Evolutionary conservation across 805 yeast genomes (phyloP).

Genomic region (Jamesozyma spencerorum): DNA sequence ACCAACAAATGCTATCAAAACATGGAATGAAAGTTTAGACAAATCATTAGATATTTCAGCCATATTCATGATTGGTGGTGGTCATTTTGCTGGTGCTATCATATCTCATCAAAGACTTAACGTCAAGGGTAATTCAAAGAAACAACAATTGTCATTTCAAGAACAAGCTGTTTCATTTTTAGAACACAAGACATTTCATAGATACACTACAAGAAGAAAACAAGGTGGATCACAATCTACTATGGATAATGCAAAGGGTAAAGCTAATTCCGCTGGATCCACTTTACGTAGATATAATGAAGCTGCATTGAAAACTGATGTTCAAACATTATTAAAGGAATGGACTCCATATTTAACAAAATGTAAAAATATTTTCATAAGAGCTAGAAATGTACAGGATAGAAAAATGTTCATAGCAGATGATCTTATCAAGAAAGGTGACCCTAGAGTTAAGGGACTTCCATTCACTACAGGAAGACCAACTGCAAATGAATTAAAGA

Average conservation of each 20-base stretch:
- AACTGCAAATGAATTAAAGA: slow-evolving; percentile 66
- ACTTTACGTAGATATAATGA: slow-evolving; percentile 84
- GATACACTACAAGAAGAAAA: slow-evolving; percentile 92
- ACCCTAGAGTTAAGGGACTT: slow-evolving; percentile 54
- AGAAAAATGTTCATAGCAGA: slow-evolving; percentile 56
- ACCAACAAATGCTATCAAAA: slow-evolving; percentile 43
- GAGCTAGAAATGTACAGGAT: slow-evolving; percentile 71
- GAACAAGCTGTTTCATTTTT: slow-evolving; percentile 58
- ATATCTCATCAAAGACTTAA: slow-evolving; percentile 58
- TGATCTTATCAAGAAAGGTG: slow-evolving; percentile 42
- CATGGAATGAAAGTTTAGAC: slow-evolving; percentile 29
- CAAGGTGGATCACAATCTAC: slow-evolving; percentile 97
- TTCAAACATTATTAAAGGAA: slow-evolving; percentile 51
- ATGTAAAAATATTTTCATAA: slow-evolving; percentile 64
- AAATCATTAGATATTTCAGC: slow-evolving; percentile 46
- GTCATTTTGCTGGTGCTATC: slow-evolving; percentile 95
- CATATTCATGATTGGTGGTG: slow-evolving; percentile 90
- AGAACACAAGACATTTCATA: slow-evolving; percentile 78
- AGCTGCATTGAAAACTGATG: slow-evolving; percentile 67
- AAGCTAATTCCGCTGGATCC: slow-evolving; percentile 95
- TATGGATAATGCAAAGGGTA: slow-evolving; percentile 84
- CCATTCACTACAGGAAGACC: slow-evolving; percentile 91
- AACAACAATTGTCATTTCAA: slow-evolving; percentile 39
- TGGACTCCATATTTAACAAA: slow-evolving; percentile 57
- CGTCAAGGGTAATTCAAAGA: slow-evolving; percentile 47